phyloP scores from a whole-genome alignment of 2,329 filamentous ascomycete genomes.

The Cordyceps cicadae region DNA sequence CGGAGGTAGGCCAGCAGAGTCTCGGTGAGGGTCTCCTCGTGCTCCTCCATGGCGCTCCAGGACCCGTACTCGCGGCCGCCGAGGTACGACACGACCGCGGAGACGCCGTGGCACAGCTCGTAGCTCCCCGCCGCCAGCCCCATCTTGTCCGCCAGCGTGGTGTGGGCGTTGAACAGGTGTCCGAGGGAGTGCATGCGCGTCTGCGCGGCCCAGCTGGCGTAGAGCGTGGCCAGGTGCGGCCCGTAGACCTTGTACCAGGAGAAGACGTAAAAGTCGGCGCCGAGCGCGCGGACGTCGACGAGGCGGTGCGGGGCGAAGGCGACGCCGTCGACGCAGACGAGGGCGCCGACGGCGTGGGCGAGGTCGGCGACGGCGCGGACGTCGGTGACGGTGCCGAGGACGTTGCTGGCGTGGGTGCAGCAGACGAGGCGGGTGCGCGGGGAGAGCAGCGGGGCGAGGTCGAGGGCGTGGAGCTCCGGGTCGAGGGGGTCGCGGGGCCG shows the following conservation, averaged over 20 bases:
- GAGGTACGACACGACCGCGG: conserved; percentile 55
- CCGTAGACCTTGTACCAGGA: conserved; percentile 80
- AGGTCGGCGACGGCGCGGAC: conserved; percentile 45
- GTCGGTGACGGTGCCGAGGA: conserved; percentile 63
- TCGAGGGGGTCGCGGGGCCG: conserved; percentile 36
- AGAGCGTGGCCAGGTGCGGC: conserved; percentile 64
- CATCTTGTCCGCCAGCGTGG: conserved; percentile 57
- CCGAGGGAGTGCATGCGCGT: conserved; percentile 45
- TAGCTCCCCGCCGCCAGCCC: conserved; percentile 60
- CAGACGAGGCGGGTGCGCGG: conserved; percentile 60
- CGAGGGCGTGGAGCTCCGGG: conserved; percentile 49
- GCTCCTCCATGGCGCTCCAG: conserved; percentile 45
- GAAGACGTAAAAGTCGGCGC: conserved; percentile 70
- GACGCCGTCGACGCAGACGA: conserved; percentile 68
- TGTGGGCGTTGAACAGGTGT: conserved; percentile 59
- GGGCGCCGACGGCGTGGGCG: conserved; percentile 42
- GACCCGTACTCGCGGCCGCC: conserved; percentile 25
- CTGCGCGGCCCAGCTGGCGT: conserved; percentile 51
- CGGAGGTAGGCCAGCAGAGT: conserved; percentile 52
- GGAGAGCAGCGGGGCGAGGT: conserved; percentile 51
- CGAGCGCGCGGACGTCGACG: conserved; percentile 59
- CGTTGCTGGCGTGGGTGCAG: conserved; percentile 66
- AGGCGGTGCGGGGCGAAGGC: conserved; percentile 66
- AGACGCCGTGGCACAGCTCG: conserved; percentile 57
- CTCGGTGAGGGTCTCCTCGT: conserved; percentile 53